Evolutionary conservation across 371 early-diverging fungal species (phyloP).

Genomic region (Mortierella sp.): DNA sequence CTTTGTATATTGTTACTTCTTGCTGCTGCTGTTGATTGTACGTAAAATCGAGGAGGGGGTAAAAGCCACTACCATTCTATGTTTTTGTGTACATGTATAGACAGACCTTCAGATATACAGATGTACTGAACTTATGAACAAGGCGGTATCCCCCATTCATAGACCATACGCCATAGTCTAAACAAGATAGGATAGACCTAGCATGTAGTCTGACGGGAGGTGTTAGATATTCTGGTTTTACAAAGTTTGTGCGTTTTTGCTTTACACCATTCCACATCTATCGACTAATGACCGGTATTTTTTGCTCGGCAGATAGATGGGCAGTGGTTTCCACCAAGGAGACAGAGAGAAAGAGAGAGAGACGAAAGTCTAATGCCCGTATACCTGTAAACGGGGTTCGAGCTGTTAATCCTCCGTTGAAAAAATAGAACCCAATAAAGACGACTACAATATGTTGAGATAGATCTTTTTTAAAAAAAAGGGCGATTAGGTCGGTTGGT

Average conservation of each 20-base stretch:
- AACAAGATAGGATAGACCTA: no score
- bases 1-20: no score
- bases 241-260: neutral
- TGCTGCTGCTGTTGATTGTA: neutral
- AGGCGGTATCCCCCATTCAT: no score
- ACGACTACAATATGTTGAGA: neutral
- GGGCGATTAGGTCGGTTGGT: neutral
- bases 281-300: neutral
- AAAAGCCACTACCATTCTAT: neutral
- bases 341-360: no score
- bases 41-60: neutral
- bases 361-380: no score
- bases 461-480: neutral
- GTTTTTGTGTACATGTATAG: no score
- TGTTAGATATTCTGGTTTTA: no score
- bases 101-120: neutral
- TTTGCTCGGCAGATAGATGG: neutral
- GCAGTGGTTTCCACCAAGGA: neutral
- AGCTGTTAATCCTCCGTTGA: slow-evolving; percentile 2
- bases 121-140: no score
- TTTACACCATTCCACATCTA: neutral
- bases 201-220: no score
- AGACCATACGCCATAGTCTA: no score
- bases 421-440: neutral
- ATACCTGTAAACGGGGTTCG: no score